Evolutionary conservation across 768 basidiomycete genomes (phyloP), one percentile per base, ranked within the genome.

Genomic region (Phlebiopsis flavidoalba): DNA sequence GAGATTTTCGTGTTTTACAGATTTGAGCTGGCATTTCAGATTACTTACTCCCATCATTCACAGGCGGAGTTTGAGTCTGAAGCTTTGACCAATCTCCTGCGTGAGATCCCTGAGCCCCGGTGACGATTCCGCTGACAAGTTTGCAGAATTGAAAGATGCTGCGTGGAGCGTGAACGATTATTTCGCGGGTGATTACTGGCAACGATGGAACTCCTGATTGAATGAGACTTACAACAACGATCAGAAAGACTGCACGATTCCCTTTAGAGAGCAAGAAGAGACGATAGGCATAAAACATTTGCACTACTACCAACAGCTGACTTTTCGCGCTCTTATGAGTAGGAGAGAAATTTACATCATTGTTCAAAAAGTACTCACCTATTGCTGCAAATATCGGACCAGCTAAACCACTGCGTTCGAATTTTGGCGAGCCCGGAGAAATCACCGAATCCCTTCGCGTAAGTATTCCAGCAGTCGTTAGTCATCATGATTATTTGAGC

Each of bases 381-480:
- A 61, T 57, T 14, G 54, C 49, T 15, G 15, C 35, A 21, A 58
- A 46, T 19, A 36, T 35, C 1, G 50, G 55, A 21, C 46, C 35
- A 15, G 53, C 47, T 12, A 46, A 22, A 31, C 36, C 35, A 46
- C 31, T 49, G 31, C 22, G 36, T 19, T n/a, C 40, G 21, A 14
- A 45, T 14, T 3, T 19, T 43, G 17, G 56, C 31, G 31, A 64
- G 63, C 8, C 53, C 58, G 8, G 26, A 48, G 7, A 53, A 19
- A 43, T 60, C 45, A 2, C 72, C 72, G 64, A 64, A 73, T 3
- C 67, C 67, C 1, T 59, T 61, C 8, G 65, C 71, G 54, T 70
- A 71, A 17, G 66, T 64, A 11, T 65, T 59, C 57, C 67, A 73
- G 1, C 66, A 69, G 46, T 70, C 69, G 10, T 63, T 8, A 3